Percentiles rank a stretch among this genome's conserved stretches.
phyloP scores from a whole-genome alignment of 75 land plant species.

The Cunninghamia lanceolata region DNA sequence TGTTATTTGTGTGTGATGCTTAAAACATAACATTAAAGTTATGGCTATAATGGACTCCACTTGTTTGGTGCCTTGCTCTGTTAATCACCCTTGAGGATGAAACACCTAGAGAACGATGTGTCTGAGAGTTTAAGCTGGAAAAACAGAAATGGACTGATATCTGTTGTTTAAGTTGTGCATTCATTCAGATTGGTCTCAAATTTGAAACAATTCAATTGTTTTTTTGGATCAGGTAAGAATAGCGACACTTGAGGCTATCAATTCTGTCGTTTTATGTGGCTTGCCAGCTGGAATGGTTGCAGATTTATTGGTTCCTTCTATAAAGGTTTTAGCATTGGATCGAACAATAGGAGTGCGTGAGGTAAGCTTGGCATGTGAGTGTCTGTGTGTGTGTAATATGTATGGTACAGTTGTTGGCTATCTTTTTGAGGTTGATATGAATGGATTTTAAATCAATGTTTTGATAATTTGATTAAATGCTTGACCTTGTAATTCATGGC shows the following conservation, averaged over 20 bases:
- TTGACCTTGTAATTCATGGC: not conserved
- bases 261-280: slow-evolving; percentile 35
- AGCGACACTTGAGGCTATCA: slow-evolving; percentile 29
- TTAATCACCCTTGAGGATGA: not conserved
- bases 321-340: slow-evolving; percentile 30
- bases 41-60: not conserved
- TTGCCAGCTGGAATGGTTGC: slow-evolving; percentile 25
- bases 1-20: not conserved
- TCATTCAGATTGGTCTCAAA: not conserved
- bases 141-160: not conserved
- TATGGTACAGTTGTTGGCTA: no score
- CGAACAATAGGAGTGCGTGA: slow-evolving; percentile 27
- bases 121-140: not conserved
- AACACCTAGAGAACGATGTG: not conserved
- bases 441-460: not conserved
- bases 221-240: slow-evolving; percentile 31
- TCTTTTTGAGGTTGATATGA: not conserved
- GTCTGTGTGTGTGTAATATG: no score
- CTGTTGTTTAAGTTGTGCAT: not conserved
- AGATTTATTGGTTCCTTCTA: slow-evolving; percentile 21
- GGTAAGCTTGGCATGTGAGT: slow-evolving; percentile 17
- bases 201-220: slow-evolving; percentile 4
- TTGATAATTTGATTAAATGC: no score
- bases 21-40: not conserved
- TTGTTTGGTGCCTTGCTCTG: not conserved